Conservation (phyloP, 306 rosid genomes). For the Canavalia gladiata region DNA sequence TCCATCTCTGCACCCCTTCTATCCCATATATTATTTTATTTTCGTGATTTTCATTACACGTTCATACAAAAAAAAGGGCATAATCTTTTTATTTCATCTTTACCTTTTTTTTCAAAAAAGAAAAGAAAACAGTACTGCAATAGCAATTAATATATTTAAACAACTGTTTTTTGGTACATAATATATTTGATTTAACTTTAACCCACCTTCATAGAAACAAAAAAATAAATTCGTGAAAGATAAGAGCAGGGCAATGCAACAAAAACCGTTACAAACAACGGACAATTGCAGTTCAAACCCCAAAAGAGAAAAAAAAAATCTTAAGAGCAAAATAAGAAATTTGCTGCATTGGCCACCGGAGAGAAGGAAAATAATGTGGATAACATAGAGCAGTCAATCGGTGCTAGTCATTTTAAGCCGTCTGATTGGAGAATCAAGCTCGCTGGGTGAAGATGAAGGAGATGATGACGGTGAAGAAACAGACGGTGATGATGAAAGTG, state of each 20-base stretch:
- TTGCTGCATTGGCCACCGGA: no score
- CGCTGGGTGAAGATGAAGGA: constrained; percentile 57
- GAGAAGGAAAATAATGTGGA: background rate
- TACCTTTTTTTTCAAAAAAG: background rate
- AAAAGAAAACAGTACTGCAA: background rate
- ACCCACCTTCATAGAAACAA: constrained; percentile 52
- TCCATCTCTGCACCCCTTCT: background rate
- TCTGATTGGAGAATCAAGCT: constrained; percentile 74
- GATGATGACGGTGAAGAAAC: constrained; percentile 46
- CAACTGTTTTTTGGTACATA: background rate
- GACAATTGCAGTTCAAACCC: constrained; percentile 62
- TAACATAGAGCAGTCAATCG: constrained; percentile 43
- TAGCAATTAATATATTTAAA: background rate
- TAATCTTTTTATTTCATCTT: constrained; percentile 34
- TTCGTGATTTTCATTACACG: background rate
- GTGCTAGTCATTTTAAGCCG: constrained; percentile 74
- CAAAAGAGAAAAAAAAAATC: constrained; percentile 23
- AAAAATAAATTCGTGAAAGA: constrained; percentile 52
- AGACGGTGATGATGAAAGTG: constrained; percentile 50
- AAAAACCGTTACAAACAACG: constrained; percentile 76
- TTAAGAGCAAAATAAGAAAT: constrained; percentile 3
- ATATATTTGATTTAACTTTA: background rate
- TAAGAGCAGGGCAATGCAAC: constrained; percentile 48
- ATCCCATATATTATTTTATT: constrained; percentile 25
- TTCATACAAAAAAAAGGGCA: constrained; percentile 35